Conservation (phyloP, 2,329 filamentous ascomycete genomes). For the Domatiomyces catenatus region DNA sequence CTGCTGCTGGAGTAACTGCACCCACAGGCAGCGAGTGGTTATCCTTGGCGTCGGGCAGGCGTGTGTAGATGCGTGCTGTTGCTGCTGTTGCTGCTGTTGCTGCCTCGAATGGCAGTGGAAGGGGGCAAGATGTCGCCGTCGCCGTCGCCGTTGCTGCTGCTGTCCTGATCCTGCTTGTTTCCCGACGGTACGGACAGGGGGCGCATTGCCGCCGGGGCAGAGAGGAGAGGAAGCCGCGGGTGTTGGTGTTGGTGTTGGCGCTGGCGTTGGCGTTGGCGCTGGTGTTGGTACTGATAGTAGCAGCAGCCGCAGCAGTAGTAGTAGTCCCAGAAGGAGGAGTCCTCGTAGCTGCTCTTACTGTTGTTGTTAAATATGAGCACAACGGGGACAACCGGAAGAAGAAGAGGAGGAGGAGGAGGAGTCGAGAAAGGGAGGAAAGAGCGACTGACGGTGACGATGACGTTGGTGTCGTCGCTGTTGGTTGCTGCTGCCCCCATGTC, state of each 20-base stretch:
- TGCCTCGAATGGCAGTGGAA: background rate
- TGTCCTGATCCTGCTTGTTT: background rate
- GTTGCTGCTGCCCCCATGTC: background rate
- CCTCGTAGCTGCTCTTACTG: no score
- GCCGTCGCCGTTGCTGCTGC: background rate
- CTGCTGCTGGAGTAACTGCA: background rate
- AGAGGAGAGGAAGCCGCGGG: background rate
- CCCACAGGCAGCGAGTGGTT: background rate
- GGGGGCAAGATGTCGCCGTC: background rate
- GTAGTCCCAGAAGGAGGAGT: no score
- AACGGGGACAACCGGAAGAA: background rate
- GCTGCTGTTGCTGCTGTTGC: background rate
- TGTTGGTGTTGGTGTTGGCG: background rate
- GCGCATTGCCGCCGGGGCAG: background rate
- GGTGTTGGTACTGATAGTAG: no score
- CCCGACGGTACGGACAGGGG: no score
- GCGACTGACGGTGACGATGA: background rate
- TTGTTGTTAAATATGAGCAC: background rate
- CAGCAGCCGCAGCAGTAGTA: no score
- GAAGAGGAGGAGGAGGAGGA: background rate
- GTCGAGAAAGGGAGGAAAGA: background rate
- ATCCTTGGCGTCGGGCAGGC: background rate
- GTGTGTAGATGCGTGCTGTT: background rate
- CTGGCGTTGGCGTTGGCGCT: no score
- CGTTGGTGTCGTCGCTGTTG: background rate